Evolutionary conservation across 139 green algal genomes (phyloP), one percentile per base, ranked within the genome.

Genomic region (Coccomyxa sp.): DNA sequence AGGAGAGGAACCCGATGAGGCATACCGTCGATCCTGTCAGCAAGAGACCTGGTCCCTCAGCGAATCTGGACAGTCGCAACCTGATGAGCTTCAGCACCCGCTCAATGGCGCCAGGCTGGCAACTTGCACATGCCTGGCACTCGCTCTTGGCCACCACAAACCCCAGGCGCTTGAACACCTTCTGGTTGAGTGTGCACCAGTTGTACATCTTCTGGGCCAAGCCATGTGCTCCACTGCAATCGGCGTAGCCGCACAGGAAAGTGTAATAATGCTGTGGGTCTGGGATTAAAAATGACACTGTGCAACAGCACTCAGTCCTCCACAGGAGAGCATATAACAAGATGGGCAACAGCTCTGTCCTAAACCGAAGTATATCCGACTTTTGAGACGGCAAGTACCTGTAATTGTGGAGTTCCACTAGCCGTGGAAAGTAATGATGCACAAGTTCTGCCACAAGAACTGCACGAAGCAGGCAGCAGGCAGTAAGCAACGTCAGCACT

Each of bases 321-420:
- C 67, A 76, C 23, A 76, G 67, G 67, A 76, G 25, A 76, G 25
- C 67, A 76, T 76, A 76, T 76, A 9, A 76, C 67, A 76, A 76
- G 25, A 76, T 76, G 27, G 27, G 67, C 67, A 13, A n/a, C 27
- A 51, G 38, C 38, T 51, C 38, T 51, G 38, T 51, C 38, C 38
- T 51, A 51, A 51, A 7, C 38, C 3, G 38, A 51, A 51, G 7
- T 3, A 11, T 51, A 7, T 3, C 38, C 38, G 38, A 51, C 38
- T 51, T 51, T 51, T 51, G 7, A 51, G 3, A 51, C 38, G 38
- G 38, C 38, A 27, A 58, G 57, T 16, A 93, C 88, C 90, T 97
- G 92, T 99, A 99, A 89, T 99, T 99, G 88, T 99, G 96, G 74
- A 98, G 89, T 80, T 99, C 91, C 74, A 98, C 94, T 13, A 97